These are phyloP conservation scores for Spizellomyces sp. DNA, from an alignment of 192 early-diverging fungal genomes.

Conservation along the genomic window DNA sequence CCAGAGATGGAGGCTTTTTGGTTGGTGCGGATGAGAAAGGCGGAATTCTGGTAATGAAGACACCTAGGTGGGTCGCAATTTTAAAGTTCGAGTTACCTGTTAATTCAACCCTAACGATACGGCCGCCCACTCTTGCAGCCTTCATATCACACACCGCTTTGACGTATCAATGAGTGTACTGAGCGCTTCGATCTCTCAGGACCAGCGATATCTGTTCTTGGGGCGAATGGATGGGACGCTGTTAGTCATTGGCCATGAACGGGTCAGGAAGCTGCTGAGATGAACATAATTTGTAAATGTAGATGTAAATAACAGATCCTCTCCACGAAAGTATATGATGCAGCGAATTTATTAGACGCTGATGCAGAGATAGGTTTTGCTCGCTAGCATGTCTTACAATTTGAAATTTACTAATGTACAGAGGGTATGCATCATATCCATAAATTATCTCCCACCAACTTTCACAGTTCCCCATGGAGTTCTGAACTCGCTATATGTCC, in stretches of 20 bases:
- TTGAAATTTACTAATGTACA: too few species aligned
- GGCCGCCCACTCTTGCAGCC: constrained; percentile 16
- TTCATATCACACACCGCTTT: constrained; percentile 32
- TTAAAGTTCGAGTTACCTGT: background rate
- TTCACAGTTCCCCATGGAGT: too few species aligned
- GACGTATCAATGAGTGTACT: constrained; percentile 28
- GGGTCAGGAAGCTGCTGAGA: background rate
- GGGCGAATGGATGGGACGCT: constrained; percentile 39
- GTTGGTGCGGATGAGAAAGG: constrained; percentile 30
- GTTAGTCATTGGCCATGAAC: constrained; percentile 28
- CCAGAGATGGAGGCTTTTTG: constrained; percentile 23
- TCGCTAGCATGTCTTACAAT: too few species aligned
- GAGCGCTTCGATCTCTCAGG: constrained; percentile 21
- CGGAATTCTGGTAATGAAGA: constrained; percentile 25
- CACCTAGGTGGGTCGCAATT: constrained; percentile 20
- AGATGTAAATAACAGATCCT: too few species aligned
- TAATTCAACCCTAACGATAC: background rate
- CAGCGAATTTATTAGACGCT: too few species aligned
- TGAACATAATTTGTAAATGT: too few species aligned
- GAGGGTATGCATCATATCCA: too few species aligned
- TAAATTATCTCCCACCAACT: too few species aligned
- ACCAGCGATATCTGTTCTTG: constrained; percentile 33
- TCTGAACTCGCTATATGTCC: too few species aligned
- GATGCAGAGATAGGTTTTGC: too few species aligned
- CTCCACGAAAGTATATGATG: too few species aligned